phyloP scores from a whole-genome alignment of 805 yeast genomes.

The Hermanozyma aechmeae region DNA sequence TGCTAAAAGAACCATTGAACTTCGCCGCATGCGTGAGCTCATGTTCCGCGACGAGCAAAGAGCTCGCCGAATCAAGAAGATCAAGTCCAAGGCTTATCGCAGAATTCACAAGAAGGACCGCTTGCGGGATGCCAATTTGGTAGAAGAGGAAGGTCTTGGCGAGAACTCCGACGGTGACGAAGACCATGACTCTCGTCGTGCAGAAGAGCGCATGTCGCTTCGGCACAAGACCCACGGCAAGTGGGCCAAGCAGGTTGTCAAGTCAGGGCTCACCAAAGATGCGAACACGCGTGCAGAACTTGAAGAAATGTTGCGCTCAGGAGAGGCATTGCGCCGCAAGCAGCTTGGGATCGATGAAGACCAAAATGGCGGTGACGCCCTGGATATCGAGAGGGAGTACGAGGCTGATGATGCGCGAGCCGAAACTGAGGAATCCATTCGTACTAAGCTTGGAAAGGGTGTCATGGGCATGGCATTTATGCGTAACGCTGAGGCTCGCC shows the following conservation, averaged over 20 bases:
- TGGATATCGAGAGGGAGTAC: conserved; percentile 35
- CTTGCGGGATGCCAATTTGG: conserved; percentile 56
- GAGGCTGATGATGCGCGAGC: conserved; percentile 23
- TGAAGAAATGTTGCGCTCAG: conserved; percentile 89
- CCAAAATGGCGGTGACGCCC: conserved; percentile 43
- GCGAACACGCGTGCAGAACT: conserved; percentile 75
- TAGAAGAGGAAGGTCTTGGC: conserved; percentile 42
- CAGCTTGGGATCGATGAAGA: conserved; percentile 54
- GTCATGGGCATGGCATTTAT: conserved; percentile 91
- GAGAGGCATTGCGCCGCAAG: conserved; percentile 65
- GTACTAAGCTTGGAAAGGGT: conserved; percentile 64
- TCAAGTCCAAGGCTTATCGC: conserved; percentile 84
- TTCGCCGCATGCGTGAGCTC: conserved; percentile 87
- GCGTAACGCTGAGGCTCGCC: conserved; percentile 77
- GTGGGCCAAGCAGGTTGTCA: conserved; percentile 89
- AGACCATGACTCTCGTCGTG: conserved; percentile 68
- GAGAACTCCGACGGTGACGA: conserved; percentile 45
- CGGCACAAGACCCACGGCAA: conserved; percentile 81
- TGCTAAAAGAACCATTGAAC: conserved; percentile 65
- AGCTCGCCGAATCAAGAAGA: conserved; percentile 87
- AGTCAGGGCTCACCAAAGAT: conserved; percentile 86
- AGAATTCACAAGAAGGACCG: conserved; percentile 81
- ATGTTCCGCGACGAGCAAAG: conserved; percentile 93
- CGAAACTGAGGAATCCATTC: conserved; percentile 24
- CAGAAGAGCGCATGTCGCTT: conserved; percentile 85